Evolutionary conservation across 164 flowering plant genomes (phyloP), one percentile per base, ranked within the genome.

Genomic region (Stephania cephalantha): DNA sequence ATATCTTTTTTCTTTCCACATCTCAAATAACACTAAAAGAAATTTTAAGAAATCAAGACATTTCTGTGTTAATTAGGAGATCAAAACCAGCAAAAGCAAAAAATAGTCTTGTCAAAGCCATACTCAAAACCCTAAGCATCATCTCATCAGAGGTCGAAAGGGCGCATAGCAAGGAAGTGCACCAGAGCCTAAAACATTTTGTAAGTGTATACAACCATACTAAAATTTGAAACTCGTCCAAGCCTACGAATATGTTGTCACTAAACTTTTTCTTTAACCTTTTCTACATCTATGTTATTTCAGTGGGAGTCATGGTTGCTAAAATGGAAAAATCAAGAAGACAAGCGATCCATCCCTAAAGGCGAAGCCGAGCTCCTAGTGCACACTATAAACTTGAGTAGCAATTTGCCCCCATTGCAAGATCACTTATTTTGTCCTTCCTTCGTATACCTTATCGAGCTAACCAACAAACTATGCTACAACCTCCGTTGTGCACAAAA

Each of bases 231-330:
- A 8, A 18, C 17, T 31, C 46, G 3, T 22, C n/a, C 35, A 68
- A 12, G 7, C 4, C 46, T 68, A 4, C 5, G n/a, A 68, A 9
- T 9, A 31, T 72, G 20, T 53, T 25, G 11, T 9, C n/a, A 35
- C 42, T 4, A 35, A 35, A 4, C 42, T 35, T 35, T 35, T 35
- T 13, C 18, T 15, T 6, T 4, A 18, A 61, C 22, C 25, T 61
- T n/a, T 61, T 61, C 25, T 9, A 18, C 9, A 20, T 61, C 20
- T 25, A 58, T 58, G 18, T 58, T 58, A 5, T 58, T 72, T 45
- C 46, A 72, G 74, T 72, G 74, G 74, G 44, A 58, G 6, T 31
- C 68, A n/a, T 72, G 74, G 74, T 58, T 72, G 74, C 68, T 15
- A 5, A 15, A 45, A 13, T 72, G 30, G 53, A 9, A 53, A 13